Conservation (phyloP, 768 basidiomycete genomes). For the Hericium rajendrae region DNA sequence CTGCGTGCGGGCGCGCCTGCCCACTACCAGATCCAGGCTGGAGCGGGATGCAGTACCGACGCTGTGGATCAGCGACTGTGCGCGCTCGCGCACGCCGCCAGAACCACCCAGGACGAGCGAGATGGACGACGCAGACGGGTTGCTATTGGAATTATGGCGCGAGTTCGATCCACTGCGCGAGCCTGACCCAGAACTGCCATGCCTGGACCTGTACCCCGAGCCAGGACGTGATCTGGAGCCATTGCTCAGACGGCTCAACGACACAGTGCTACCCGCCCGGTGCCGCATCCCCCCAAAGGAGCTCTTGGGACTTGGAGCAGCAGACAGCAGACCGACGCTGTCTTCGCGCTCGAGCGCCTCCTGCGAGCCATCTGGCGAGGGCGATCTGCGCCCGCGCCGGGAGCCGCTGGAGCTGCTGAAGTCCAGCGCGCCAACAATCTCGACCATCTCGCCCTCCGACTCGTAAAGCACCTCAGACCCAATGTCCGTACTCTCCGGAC, state of each 20-base stretch:
- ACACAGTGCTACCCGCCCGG: slow-evolving; percentile 30
- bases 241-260: slow-evolving; percentile 30
- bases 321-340: slow-evolving; percentile 45
- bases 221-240: slow-evolving; percentile 11
- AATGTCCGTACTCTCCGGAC: slow-evolving; percentile 14
- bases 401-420: slow-evolving; percentile 11
- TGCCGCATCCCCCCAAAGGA: slow-evolving; percentile 35
- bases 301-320: slow-evolving; percentile 37
- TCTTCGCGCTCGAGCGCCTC: slow-evolving; percentile 59
- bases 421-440: not conserved
- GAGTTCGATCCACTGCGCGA: slow-evolving; percentile 14
- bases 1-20: slow-evolving; percentile 43
- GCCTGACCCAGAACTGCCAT: not conserved
- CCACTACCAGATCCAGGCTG: slow-evolving; percentile 44
- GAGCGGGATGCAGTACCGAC: slow-evolving; percentile 52
- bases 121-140: slow-evolving; percentile 11
- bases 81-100: slow-evolving; percentile 37
- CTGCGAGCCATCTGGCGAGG: slow-evolving; percentile 33
- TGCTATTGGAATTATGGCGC: slow-evolving; percentile 17
- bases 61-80: slow-evolving; percentile 60
- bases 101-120: slow-evolving; percentile 19
- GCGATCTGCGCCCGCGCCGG: slow-evolving; percentile 27
- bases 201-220: slow-evolving; percentile 8
- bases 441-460: slow-evolving; percentile 6
- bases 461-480: not conserved